Conservation (phyloP, 176 grass and related monocot genomes). For the Musa troglodytarum region DNA sequence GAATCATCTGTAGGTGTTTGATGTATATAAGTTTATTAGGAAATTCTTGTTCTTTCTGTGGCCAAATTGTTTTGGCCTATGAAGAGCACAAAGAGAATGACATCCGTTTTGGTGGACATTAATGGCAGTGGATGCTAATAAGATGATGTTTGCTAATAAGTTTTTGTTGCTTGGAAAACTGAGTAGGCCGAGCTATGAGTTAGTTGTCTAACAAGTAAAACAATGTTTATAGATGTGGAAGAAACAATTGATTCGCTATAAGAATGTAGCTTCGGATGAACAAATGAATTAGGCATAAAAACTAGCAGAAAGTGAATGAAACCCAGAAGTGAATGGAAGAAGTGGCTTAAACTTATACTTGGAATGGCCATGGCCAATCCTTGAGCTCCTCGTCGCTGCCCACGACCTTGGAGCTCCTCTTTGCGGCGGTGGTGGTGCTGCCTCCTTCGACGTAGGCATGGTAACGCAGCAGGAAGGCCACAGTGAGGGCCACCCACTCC, state of each 20-base stretch:
- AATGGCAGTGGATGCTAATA: too few species aligned
- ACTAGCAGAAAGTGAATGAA: too few species aligned
- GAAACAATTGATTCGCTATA: neutral
- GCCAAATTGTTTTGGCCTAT: too few species aligned
- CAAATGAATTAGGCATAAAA: neutral
- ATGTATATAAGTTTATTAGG: too few species aligned
- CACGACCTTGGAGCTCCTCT: constrained; percentile 53
- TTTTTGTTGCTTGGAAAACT: too few species aligned
- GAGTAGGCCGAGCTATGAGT: too few species aligned
- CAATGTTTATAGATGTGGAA: neutral
- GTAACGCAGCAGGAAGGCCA: constrained; percentile 63
- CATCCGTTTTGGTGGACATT: too few species aligned
- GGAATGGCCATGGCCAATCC: constrained; percentile 67
- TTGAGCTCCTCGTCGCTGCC: constrained; percentile 59
- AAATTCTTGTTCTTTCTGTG: too few species aligned
- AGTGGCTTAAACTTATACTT: constrained; percentile 29
- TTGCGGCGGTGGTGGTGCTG: constrained; percentile 21
- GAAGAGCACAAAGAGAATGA: too few species aligned
- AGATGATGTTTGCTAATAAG: too few species aligned
- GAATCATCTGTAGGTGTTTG: neutral
- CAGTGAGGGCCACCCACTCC: constrained; percentile 77
- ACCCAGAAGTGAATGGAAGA: too few species aligned
- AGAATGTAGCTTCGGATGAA: neutral
- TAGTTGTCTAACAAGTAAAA: neutral
- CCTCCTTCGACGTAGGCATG: constrained; percentile 27